phyloP scores from a whole-genome alignment of 495 filamentous ascomycete species.

The Cercophora sp. region DNA sequence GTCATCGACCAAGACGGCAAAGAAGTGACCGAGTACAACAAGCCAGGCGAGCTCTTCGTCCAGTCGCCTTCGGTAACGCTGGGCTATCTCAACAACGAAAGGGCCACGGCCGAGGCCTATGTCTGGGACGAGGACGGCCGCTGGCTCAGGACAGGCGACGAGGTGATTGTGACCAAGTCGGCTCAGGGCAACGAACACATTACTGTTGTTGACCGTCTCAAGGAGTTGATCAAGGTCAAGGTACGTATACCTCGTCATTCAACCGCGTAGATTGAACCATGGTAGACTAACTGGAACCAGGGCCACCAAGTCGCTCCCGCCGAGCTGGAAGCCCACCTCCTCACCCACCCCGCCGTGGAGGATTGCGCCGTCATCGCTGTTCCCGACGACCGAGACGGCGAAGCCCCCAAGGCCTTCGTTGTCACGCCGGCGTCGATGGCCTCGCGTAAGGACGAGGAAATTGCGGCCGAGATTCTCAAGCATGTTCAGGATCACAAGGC shows the following conservation, averaged over 20 bases:
- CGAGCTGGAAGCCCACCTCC: slow-evolving; percentile 84
- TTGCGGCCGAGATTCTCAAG: slow-evolving; percentile 62
- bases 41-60: slow-evolving; percentile 75
- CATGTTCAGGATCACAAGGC: slow-evolving; percentile 82
- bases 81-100: slow-evolving; percentile 82
- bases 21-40: slow-evolving; percentile 72
- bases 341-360: slow-evolving; percentile 73
- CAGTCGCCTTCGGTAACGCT: slow-evolving; percentile 72
- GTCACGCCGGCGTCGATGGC: slow-evolving; percentile 63
- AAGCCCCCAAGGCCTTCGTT: slow-evolving; percentile 84
- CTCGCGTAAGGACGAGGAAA: slow-evolving; percentile 49
- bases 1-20: slow-evolving; percentile 68
- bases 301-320: slow-evolving; percentile 89
- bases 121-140: slow-evolving; percentile 61
- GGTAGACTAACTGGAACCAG: slow-evolving; percentile 33
- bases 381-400: slow-evolving; percentile 69
- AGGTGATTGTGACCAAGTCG: slow-evolving; percentile 63
- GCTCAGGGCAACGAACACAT: slow-evolving; percentile 70
- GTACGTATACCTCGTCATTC: slow-evolving; percentile 20
- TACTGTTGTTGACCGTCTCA: slow-evolving; percentile 82
- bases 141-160: slow-evolving; percentile 88
- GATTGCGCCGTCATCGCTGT: slow-evolving; percentile 84
- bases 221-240: slow-evolving; percentile 94
- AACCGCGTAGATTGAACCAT: background rate
- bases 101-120: slow-evolving; percentile 77